Evolutionary conservation across 805 yeast species (phyloP), one percentile per base, ranked within the genome.

Genomic region (Lachancea lanzarotensis): DNA sequence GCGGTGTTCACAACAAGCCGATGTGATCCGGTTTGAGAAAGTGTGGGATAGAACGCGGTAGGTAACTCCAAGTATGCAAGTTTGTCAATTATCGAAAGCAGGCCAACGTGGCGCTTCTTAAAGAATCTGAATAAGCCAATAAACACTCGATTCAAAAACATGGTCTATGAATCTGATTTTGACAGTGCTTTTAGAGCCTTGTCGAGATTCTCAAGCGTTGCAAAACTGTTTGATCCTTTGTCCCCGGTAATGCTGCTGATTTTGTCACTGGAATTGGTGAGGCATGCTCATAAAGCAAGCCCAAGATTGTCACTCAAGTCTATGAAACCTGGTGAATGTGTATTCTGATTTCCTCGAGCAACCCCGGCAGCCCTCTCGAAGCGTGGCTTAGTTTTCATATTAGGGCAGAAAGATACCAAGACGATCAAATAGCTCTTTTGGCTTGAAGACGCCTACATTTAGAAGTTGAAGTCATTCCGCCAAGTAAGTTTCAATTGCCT

Each of bases 51-150:
- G n/a, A n/a, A n/a, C n/a, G n/a, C n/a, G n/a, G n/a, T n/a, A n/a
- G n/a, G n/a, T n/a, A n/a, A n/a, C n/a, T n/a, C n/a, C n/a, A 32
- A 34, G 27, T 26, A 15, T 27, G 51, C 39, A 3, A 42, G 43
- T 20, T 47, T 35, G 40, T 48, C 51, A 11, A 48, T 48, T 30
- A 49, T 42, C 35, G 46, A n/a, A n/a, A n/a, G n/a, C n/a, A n/a
- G n/a, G n/a, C n/a, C n/a, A n/a, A n/a, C n/a, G n/a, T n/a, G n/a
- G n/a, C n/a, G n/a, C n/a, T n/a, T n/a, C n/a, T n/a, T n/a, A n/a
- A 48, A 48, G 17, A 18, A 42, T 10, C 30, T 17, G 35, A 45
- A 34, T 35, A 42, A 35, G 16, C 45, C 49, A 16, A 9, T 5
- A 18, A 33, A 33, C 7, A 33, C 36, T 7, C 11, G 10, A 18